These are phyloP conservation scores for Lodderomyces margitis DNA, from an alignment of 1,139 yeast species.

Conservation along the genomic window DNA sequence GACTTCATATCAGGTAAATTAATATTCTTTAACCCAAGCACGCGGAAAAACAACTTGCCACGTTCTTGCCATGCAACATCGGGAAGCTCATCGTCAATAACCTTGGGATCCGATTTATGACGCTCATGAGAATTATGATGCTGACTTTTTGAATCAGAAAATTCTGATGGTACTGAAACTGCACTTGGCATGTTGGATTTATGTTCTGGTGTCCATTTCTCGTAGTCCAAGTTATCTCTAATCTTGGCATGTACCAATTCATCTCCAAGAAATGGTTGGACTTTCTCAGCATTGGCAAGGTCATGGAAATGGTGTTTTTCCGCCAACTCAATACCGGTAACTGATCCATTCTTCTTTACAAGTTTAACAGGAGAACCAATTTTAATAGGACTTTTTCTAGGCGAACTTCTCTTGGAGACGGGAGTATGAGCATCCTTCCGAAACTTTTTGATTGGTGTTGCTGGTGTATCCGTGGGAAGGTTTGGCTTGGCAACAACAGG, in stretches of 20 bases:
- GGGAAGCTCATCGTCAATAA: slow-evolving; percentile 11
- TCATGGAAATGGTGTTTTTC: slow-evolving; percentile 1
- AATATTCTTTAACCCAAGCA: slow-evolving; percentile 58
- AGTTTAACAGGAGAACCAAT: slow-evolving; percentile 41
- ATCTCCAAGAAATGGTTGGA: slow-evolving; percentile 16
- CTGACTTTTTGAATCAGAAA: slow-evolving; percentile 18
- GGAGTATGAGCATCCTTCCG: neutral
- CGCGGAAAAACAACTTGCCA: slow-evolving; percentile 72
- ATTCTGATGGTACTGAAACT: slow-evolving; percentile 31
- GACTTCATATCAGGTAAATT: slow-evolving; percentile 53
- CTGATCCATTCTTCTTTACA: slow-evolving; percentile 28
- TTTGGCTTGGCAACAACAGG: neutral
- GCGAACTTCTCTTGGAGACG: slow-evolving; percentile 3
- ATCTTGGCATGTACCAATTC: slow-evolving; percentile 27
- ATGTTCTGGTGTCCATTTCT: neutral
- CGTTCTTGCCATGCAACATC: slow-evolving; percentile 19
- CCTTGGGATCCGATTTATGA: slow-evolving; percentile 8
- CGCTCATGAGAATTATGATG: slow-evolving; percentile 6
- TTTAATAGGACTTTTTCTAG: slow-evolving; percentile 33
- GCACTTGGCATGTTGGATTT: slow-evolving; percentile 20
- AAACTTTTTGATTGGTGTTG: neutral
- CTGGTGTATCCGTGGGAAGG: neutral
- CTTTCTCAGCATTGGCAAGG: neutral
- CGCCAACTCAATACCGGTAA: slow-evolving; percentile 24
- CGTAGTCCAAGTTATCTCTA: slow-evolving; percentile 14